Evolutionary conservation across 345 rosid genomes (phyloP), one percentile per base, ranked within the genome.

Genomic region (Bretschneidera sinensis): DNA sequence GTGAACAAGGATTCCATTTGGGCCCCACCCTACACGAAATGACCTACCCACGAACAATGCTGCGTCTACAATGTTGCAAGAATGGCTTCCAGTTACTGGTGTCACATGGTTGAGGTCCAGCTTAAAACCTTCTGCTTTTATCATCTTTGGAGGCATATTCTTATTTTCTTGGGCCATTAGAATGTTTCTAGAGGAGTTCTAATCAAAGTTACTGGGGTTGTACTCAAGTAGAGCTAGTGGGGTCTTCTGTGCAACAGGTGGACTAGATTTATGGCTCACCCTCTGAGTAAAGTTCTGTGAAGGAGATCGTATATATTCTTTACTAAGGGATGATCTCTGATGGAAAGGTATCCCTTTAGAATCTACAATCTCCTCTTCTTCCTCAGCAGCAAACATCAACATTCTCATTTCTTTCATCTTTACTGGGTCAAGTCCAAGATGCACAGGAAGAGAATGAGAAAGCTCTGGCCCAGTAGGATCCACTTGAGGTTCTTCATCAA

Each of bases 11-110:
- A 90, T 70, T 20, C 97, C 97, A 85, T 85, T 88, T 21, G 95
- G 99, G 2, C 97, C 99, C 99, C 99, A 94, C 18, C 99, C 99
- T 31, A 83, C 99, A 64, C 97, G 97, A 76, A 90, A 94, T 43
- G 97, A 90, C 73, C 90, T 80, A 59, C 96, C 95, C 99, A 90
- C 90, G 74, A 94, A 94, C 59, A 94, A 75, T 63, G 87, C 97
- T 17, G 97, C 94, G 78, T 94, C 99, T 63, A 88, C 96, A 68
- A 94, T 71, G 72, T 86, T 86, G 67, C 59, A 65, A 56, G 95
- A 90, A 82, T 83, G 80, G 76, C 78, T 76, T 64, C 79, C 85
- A 58, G 80, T 78, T 34, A 88, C 62, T 53, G 91, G 96, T 49
- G 97, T 88, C 60, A 57, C 87, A 47, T 63, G 74, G 66, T 77